Percentiles rank a stretch among this genome's conserved stretches.
These are phyloP conservation scores for Boeremia exigua DNA, from an alignment of 2,329 filamentous ascomycete species.

Conservation along the genomic window DNA sequence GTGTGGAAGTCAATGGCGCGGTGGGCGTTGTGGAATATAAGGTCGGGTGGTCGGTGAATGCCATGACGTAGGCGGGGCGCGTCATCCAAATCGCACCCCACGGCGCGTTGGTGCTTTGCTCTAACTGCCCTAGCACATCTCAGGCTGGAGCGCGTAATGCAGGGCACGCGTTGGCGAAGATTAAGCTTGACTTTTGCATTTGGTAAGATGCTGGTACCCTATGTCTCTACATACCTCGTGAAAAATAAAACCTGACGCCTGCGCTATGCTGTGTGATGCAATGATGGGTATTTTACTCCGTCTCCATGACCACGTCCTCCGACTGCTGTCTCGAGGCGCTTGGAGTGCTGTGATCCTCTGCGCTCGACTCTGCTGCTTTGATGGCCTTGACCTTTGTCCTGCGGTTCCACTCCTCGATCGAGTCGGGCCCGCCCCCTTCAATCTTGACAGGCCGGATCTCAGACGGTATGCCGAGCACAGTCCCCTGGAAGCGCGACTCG, in stretches of 20 bases:
- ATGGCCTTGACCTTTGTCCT: conserved; percentile 39
- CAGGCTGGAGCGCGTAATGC: conserved; percentile 18
- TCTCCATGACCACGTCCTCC: conserved; percentile 37
- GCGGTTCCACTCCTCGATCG: conserved; percentile 69
- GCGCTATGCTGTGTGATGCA: conserved; percentile 41
- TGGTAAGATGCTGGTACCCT: conserved; percentile 7
- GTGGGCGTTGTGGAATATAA: conserved; percentile 8
- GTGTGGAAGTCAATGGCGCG: background rate
- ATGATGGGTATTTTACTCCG: conserved; percentile 22
- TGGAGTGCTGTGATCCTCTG: conserved; percentile 28
- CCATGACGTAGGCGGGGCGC: conserved; percentile 43
- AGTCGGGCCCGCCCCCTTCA: conserved; percentile 75
- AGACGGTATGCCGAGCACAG: conserved; percentile 75
- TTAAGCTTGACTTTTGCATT: conserved; percentile 10
- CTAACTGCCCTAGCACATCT: conserved; percentile 16
- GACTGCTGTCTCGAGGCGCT: conserved; percentile 26
- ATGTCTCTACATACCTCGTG: background rate
- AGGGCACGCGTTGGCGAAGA: conserved; percentile 1
- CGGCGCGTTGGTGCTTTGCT: conserved; percentile 11
- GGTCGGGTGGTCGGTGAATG: conserved; percentile 3
- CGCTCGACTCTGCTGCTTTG: conserved; percentile 30
- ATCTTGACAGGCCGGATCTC: conserved; percentile 77
- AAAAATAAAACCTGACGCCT: conserved; percentile 33
- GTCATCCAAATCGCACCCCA: conserved; percentile 32
- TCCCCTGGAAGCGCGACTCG: conserved; percentile 84